These are phyloP conservation scores for Mortierella sp. DNA, from an alignment of 371 early-diverging fungal species.

Conservation along the genomic window DNA sequence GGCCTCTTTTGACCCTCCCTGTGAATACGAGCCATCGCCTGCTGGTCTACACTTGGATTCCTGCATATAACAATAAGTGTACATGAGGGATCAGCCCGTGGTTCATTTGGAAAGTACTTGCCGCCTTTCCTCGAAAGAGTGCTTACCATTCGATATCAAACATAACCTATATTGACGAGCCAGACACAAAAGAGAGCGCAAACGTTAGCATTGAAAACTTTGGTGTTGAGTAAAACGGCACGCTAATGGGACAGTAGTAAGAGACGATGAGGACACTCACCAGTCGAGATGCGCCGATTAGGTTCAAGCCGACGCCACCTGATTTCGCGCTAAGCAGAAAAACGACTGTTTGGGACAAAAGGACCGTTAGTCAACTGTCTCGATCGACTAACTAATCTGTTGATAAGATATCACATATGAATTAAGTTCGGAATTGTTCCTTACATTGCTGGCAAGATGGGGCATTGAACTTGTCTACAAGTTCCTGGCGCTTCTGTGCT, in stretches of 20 bases:
- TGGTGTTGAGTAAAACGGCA: background rate
- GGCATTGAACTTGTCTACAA: constrained; percentile 59
- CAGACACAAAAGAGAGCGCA: background rate
- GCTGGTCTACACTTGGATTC: constrained; percentile 65
- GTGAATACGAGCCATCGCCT: constrained; percentile 78
- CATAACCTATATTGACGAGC: constrained; percentile 39
- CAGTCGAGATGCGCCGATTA: constrained; percentile 70
- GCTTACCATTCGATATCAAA: constrained; percentile 71
- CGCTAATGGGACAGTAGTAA: background rate
- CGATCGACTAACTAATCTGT: too few species aligned
- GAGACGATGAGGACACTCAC: constrained; percentile 26
- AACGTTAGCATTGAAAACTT: background rate
- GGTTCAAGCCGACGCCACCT: constrained; percentile 74
- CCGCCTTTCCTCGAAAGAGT: background rate
- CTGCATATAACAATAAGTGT: constrained; percentile 20
- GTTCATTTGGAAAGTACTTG: background rate
- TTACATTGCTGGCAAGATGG: constrained; percentile 45
- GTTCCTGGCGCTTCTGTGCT: constrained; percentile 65
- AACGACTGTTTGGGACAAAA: constrained; percentile 34
- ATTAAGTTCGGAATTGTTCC: background rate
- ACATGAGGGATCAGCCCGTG: background rate
- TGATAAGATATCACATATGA: background rate
- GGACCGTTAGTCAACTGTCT: background rate
- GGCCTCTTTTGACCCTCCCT: constrained; percentile 74
- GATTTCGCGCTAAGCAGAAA: constrained; percentile 75